Evolutionary conservation across 2,329 filamentous ascomycete species (phyloP), one percentile per base, ranked within the genome.

Genomic region (Epichloe elymi): DNA sequence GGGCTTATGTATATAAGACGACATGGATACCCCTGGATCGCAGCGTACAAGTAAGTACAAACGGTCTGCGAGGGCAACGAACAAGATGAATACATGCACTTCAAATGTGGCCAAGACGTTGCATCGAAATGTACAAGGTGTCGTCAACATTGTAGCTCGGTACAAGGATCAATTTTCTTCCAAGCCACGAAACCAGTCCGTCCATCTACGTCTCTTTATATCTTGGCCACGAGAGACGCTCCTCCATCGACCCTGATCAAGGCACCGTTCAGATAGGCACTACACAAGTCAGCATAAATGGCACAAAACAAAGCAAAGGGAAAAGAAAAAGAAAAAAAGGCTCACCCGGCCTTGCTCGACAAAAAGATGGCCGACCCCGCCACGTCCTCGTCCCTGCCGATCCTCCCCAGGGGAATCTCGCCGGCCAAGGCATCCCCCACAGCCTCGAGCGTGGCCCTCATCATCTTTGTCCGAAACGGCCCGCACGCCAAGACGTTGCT

Each of bases 301-400:
- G 30, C 33, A n/a, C 82, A 2, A 81, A 82, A 44, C 74, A 69
- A 56, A 79, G 20, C 17, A 26, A 12, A 4, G 12, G 39, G 8
- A 20, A 44, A 44, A 1, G 14, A 48, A 43, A 3, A 43, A 4
- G 12, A 14, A 14, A 43, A 4, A 15, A 14, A 14, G 3, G 61
- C 67, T 64, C 55, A 70, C 65, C 85, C 85, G 1, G 85, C 85
- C 50, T 76, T 71, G 59, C 82, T 85, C 39, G 75, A 73, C 61
- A 89, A 65, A 66, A 84, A 89, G 51, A 89, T 66, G 62, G 84
- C 86, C 11, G 83, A 75, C 0, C 85, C 85, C 0, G 83, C 84
- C 4, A 86, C 80, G 63, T 89, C 85, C 61, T 82, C 68, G 0
- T 82, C 76, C 17, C 68, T 75, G 0, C 85, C 85, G 58, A 88